Base-by-base conservation (phyloP, 1,139 yeast species). In the Candida buenavistaensis region DNA sequence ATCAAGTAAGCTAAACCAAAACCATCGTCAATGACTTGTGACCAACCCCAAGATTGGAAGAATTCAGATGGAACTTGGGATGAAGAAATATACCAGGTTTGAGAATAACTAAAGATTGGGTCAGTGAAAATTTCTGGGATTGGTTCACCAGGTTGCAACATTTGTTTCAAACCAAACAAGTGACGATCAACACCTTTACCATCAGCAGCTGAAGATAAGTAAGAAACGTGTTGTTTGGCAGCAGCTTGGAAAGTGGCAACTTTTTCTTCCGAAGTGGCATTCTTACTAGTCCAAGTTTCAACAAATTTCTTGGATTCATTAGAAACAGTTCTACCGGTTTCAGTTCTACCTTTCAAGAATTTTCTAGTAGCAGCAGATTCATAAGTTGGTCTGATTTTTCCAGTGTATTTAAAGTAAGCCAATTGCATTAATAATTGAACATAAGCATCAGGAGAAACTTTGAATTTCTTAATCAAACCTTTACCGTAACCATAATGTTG, bases 141-240 rank as follows among this genome's bases (percentile, higher is more conserved):
- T 23, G 60, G 59, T 57, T 82, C 86, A 29, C 79, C 80, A 6
- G 73, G 62, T 41, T 69, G 57, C 33, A 86, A 53, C 75, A 84
- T 76, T 60, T 83, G 82, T 67, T 84, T 84, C 52, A 92, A 72
- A 15, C 97, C 98, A 48, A 89, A 81, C 52, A 90, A 74, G 61
- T 92, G 98, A 59, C 98, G 86, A 61, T 92, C 98, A 40, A 87
- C 88, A 48, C 97, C 97, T 50, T 70, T 71, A 35, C 97, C 98
- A 42, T 79, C 83, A 26, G 92, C 79, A 2, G 97, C 97, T 43
- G 76, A 80, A 38, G 75, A 69, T 52, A 89, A 76, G 61, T 84
- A 89, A 39, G 68, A 66, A 40, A 84, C 83, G 55, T 92, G 98
- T 41, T 86, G 78, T 45, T 73, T 73, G 39, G 83, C 68, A 7